Evolutionary conservation across 306 rosid genomes (phyloP).

Genomic region (Trifolium repens): DNA sequence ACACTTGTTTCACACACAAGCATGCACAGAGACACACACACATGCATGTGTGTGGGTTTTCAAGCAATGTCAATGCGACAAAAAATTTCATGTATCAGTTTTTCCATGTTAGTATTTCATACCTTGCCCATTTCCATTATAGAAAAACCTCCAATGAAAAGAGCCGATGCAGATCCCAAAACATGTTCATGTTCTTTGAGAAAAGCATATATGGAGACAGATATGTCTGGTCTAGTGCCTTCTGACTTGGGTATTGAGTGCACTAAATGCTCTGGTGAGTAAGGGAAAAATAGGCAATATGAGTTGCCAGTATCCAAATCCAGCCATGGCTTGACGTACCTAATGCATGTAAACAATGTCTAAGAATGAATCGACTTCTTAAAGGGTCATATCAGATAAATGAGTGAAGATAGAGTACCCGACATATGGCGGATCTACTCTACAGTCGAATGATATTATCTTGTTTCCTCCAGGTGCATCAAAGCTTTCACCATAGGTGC

Average conservation of each 20-base stretch:
- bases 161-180: constrained; percentile 80
- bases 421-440: constrained; percentile 83
- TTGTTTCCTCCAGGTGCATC: constrained; percentile 54
- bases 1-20: constrained; percentile 1
- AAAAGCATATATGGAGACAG: constrained; percentile 70
- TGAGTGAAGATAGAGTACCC: constrained; percentile 65
- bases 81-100: constrained; percentile 23
- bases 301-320: constrained; percentile 72
- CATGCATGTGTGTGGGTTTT: neutral
- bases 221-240: constrained; percentile 72
- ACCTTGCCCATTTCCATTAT: constrained; percentile 77
- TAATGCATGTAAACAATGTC: constrained; percentile 35
- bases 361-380: constrained; percentile 30
- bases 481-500: constrained; percentile 45
- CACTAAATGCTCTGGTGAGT: constrained; percentile 89
- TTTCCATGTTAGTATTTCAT: constrained; percentile 27
- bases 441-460: constrained; percentile 64
- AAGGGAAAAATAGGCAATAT: constrained; percentile 89
- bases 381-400: constrained; percentile 17
- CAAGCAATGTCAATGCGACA: constrained; percentile 4
- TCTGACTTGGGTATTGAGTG: constrained; percentile 67
- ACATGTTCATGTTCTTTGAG: constrained; percentile 60
- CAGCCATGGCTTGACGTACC: constrained; percentile 87
- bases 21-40: neutral
- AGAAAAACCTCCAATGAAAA: constrained; percentile 90